Percentiles rank a stretch among this genome's conserved stretches.
Evolutionary conservation across 164 flowering plant genomes (phyloP).

Genomic region (Vitis amurensis): DNA sequence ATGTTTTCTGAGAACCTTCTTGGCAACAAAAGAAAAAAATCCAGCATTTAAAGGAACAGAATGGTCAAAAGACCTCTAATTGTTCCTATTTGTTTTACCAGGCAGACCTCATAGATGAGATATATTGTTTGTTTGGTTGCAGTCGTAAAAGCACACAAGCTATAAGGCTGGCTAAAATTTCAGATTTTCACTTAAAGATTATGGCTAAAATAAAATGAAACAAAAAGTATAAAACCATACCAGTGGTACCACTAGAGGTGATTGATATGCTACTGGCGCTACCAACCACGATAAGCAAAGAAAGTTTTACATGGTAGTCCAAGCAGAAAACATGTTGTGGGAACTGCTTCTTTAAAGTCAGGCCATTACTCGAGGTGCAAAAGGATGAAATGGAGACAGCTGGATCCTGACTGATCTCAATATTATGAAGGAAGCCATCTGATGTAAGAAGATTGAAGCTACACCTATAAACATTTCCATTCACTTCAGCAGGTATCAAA

Average conservation of each 20-base stretch:
- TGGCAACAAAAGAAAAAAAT: too few species aligned
- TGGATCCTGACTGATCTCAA: constrained; percentile 68
- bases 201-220: background rate
- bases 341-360: constrained; percentile 34
- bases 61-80: too few species aligned
- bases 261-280: constrained; percentile 24
- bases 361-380: constrained; percentile 26
- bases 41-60: too few species aligned
- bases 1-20: too few species aligned
- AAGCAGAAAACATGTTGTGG: constrained; percentile 50
- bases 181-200: background rate
- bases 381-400: constrained; percentile 38
- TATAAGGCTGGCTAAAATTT: too few species aligned
- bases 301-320: constrained; percentile 56
- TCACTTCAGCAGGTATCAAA: constrained; percentile 8
- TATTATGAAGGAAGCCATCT: constrained; percentile 72
- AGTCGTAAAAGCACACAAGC: too few species aligned
- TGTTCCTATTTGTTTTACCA: too few species aligned
- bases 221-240: constrained; percentile 29
- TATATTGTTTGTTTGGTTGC: too few species aligned
- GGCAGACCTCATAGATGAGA: too few species aligned
- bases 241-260: constrained; percentile 33
- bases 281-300: constrained; percentile 60
- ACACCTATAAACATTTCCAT: constrained; percentile 52
- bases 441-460: constrained; percentile 63